Evolutionary conservation across 495 filamentous ascomycete genomes (phyloP), one percentile per base, ranked within the genome.

Genomic region (Aspergillus sclerotiicarbonarius): DNA sequence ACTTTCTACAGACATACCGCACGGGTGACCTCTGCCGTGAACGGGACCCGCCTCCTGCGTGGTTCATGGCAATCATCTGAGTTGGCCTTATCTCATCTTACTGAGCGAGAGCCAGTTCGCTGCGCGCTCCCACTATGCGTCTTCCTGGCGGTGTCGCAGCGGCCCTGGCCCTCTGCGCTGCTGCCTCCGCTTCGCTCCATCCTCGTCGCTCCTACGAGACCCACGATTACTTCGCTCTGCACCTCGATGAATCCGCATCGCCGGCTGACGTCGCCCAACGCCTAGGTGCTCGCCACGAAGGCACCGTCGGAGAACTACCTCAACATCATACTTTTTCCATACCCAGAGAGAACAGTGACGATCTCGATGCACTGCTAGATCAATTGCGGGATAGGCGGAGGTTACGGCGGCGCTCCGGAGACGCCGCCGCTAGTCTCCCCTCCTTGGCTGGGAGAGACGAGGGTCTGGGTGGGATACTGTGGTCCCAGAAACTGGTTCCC

Each of bases 151-250:
- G 63, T 59, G 75, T 81, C 62, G 74, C 78, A 53, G 62, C 72
- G 60, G 69, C 72, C 41, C 63, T 75, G 37, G 67, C 62, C 60
- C 62, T 75, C 53, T 71, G 61, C 16, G 63, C 68, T 50, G 64
- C 70, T 9, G 68, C 73, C 57, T 65, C 75, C 58, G 72, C 78
- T 57, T 73, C 61, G 63, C 67, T 80, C 70, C 74, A 74, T 67
- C 67, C 73, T 71, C 73, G 84, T 31, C 74, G 85, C 25, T 77
- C 90, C 62, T 87, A 87, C 71, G 83, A 87, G 10, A 80, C 84
- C 6, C 87, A 87, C 73, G 91, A 97, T 67, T 96, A 92, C 73
- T 96, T 96, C 70, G 91, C 92, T 49, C 78, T 97, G 50, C 89
- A 95, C 59, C 84, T 97, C 58, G 84, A 84, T 44, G 74, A 82